These are phyloP conservation scores for Camillea tinctor DNA, from an alignment of 2,329 filamentous ascomycete genomes.

Conservation along the genomic window DNA sequence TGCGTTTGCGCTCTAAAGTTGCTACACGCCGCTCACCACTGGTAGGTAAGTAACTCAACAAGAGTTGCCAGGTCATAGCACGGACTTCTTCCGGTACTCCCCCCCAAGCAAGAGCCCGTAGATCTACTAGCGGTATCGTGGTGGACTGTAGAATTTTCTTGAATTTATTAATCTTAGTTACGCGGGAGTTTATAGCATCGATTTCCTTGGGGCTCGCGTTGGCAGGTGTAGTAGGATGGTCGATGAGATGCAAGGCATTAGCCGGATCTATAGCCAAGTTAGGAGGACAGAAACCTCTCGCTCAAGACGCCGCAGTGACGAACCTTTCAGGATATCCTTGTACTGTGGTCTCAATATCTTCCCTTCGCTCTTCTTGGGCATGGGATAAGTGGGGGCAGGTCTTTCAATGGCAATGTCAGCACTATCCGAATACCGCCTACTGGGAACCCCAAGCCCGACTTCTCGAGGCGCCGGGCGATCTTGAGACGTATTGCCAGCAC, in stretches of 20 bases:
- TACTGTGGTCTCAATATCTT: slow-evolving; percentile 97
- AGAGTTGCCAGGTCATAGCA: slow-evolving; percentile 97
- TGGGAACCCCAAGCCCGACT: slow-evolving; percentile 37
- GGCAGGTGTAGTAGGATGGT: slow-evolving; percentile 71
- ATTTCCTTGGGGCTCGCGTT: slow-evolving; percentile 79
- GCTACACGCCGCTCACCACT: slow-evolving; percentile 89
- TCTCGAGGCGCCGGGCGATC: slow-evolving; percentile 38
- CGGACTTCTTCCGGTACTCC: slow-evolving; percentile 93
- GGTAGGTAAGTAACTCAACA: slow-evolving; percentile 94
- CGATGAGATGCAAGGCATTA: slow-evolving; percentile 92
- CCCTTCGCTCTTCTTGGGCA: slow-evolving; percentile 83
- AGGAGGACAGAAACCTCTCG: slow-evolving; percentile 1
- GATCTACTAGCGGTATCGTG: slow-evolving; percentile 79
- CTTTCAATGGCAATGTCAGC: slow-evolving; percentile 93
- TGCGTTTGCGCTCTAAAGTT: slow-evolving; percentile 89
- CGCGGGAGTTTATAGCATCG: slow-evolving; percentile 82
- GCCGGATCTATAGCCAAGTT: slow-evolving; percentile 61
- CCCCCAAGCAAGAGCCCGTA: slow-evolving; percentile 87
- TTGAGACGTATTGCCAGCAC: slow-evolving; percentile 28
- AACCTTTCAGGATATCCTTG: slow-evolving; percentile 85
- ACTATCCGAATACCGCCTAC: slow-evolving; percentile 74
- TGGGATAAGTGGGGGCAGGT: slow-evolving; percentile 77
- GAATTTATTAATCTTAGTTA: slow-evolving; percentile 97
- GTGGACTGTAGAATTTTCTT: slow-evolving; percentile 93
- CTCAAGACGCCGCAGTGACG: slow-evolving; percentile 1